Evolutionary conservation across 192 early-diverging fungal genomes (phyloP).

Genomic region (Paraglomus occultum): DNA sequence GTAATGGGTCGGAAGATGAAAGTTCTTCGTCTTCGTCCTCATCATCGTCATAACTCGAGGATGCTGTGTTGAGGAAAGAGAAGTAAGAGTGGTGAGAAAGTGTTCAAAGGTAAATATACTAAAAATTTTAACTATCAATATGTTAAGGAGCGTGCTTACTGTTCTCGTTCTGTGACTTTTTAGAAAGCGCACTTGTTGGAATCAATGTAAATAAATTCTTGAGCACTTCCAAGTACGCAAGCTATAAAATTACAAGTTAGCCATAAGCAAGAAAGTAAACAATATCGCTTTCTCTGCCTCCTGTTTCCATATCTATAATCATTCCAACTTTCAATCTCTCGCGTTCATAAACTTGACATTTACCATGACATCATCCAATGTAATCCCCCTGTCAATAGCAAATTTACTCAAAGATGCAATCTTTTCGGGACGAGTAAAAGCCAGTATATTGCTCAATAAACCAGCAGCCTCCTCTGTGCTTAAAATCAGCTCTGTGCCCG

Average conservation of each 20-base stretch:
- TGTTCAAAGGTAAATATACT: conserved; percentile 33
- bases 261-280: background rate
- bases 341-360: too few relatives aligned
- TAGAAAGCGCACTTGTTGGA: conserved; percentile 6
- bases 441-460: conserved; percentile 47
- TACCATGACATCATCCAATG: conserved; percentile 33
- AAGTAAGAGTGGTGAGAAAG: conserved; percentile 33
- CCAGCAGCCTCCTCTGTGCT: conserved; percentile 31
- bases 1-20: background rate
- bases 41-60: conserved; percentile 36
- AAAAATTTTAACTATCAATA: conserved; percentile 6
- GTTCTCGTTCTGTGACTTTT: background rate
- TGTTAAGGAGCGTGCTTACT: conserved; percentile 1
- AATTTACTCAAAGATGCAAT: conserved; percentile 30
- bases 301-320: too few relatives aligned
- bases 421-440: conserved; percentile 30
- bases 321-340: too few relatives aligned
- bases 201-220: conserved; percentile 22
- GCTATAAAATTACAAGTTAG: conserved; percentile 21
- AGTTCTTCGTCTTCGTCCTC: conserved; percentile 24
- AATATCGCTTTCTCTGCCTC: too few relatives aligned
- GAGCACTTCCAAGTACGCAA: conserved; percentile 38
- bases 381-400: conserved; percentile 21
- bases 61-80: conserved; percentile 4
- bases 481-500: background rate